Evolutionary conservation across 768 basidiomycete genomes (phyloP), one percentile per base, ranked within the genome.

Genomic region (Psilocybe azurescens): DNA sequence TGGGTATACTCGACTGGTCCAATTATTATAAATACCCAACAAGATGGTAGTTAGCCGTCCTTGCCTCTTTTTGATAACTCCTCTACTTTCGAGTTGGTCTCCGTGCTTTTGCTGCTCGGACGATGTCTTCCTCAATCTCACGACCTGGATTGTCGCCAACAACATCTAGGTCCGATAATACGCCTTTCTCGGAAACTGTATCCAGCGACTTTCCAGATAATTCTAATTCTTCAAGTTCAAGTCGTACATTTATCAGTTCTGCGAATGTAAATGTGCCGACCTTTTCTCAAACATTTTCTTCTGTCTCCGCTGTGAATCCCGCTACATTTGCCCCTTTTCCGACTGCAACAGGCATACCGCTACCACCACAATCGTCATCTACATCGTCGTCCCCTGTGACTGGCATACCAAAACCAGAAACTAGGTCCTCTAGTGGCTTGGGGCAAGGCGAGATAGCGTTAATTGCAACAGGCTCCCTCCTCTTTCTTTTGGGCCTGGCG

Each of bases 381-480:
- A 4, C 30, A 18, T 13, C 33, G 0, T 36, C 36, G 6, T 36
- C 52, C 33, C 53, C 24, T 48, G 33, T 30, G 33, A 14, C 53
- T 16, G 28, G 16, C 28, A 11, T 41, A n/a, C 20, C 33, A 32
- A n/a, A 39, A 33, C 0, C 53, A 56, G 6, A 36, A 11, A 14
- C 41, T 13, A 18, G 14, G 5, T 44, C 41, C 7, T 44, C 41
- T 11, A 16, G 41, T 54, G 47, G 47, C 14, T 33, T 24, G 32
- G 41, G 30, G 16, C 41, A 20, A 56, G 59, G 53, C 28, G 44
- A 48, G 6, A 56, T 60, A 13, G 59, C 59, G 3, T 10, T 55
- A 24, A 56, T 60, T 20, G 59, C 53, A 14, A 30, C 47, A 5
- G 18, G 30, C 24, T 55, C 53, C 1, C 33, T 56, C 33, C 5